Base-by-base conservation (phyloP, 441 rosid species). In the Hura crepitans region DNA sequence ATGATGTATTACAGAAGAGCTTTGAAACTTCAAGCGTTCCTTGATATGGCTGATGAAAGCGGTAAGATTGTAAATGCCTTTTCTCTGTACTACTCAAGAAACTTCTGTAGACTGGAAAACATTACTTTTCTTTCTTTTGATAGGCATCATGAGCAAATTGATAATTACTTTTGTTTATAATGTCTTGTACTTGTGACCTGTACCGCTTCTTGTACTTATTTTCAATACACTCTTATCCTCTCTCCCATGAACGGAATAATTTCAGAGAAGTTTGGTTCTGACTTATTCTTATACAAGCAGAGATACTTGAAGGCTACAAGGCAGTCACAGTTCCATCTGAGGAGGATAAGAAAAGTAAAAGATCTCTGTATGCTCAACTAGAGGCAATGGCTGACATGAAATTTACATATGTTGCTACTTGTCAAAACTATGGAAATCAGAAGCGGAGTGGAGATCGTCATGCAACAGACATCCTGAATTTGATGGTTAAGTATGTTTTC, bases 1-100 rank as follows among this genome's bases (percentile, higher is more conserved):
- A 95, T 95, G 99, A 92, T 92, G 99, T 95, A 95, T 72, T 95
- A 91, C 76, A 83, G 92, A 84, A 85, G 99, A 54, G 99, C 99
- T 72, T 78, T 95, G 76, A 95, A 83, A 89, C 96, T 95, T 78
- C 99, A 95, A 79, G 98, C 99, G 70, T 95, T 92, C 74, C 97
- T 95, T 79, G 99, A 95, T 84, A 92, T 95, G 99, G 99, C 99
- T 82, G 46, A 62, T 73, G 97, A 90, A 80, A 70, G 47, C 47
- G 97, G 99, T 95, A 81, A 81, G 70, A 63, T 55, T 72, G 37
- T 53, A 11, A 77, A 33, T 64, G 35, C 35, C 49, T 39, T 58
- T 69, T 51, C 61, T 54, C 17, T 31, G 8, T 45, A 69, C 31
- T 37, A 14, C 61, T 60, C 11, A 17, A 5, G 7, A 8, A 69